phyloP scores from a whole-genome alignment of 768 basidiomycete species.

The Zangia roseola region DNA sequence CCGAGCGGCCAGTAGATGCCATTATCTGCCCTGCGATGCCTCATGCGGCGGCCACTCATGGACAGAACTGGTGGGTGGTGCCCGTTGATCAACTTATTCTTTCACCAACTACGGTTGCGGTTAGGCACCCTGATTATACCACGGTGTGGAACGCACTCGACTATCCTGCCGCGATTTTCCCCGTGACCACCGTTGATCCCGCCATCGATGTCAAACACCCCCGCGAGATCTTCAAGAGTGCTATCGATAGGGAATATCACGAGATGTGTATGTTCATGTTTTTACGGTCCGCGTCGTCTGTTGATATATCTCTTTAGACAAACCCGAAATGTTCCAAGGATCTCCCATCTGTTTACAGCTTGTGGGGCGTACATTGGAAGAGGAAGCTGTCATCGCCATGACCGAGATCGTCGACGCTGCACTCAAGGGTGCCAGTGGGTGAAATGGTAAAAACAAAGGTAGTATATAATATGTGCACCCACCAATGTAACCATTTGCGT shows the following conservation, averaged over 20 bases:
- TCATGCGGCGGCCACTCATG: conserved; percentile 63
- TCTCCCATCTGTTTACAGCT: conserved; percentile 70
- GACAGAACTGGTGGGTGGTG: conserved; percentile 45
- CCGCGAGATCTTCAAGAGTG: conserved; percentile 46
- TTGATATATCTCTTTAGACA: conserved; percentile 40
- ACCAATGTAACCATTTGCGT: not conserved
- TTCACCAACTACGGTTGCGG: not conserved
- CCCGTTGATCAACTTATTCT: not conserved
- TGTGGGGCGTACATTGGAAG: conserved; percentile 67
- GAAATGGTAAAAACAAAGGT: too few relatives aligned
- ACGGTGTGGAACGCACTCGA: conserved; percentile 67
- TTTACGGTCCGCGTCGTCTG: not conserved
- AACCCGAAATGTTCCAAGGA: conserved; percentile 52
- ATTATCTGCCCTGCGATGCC: conserved; percentile 66
- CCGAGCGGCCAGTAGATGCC: conserved; percentile 73
- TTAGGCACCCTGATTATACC: conserved; percentile 53
- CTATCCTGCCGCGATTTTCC: conserved; percentile 59
- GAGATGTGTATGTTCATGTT: conserved; percentile 48
- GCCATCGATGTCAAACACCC: conserved; percentile 47
- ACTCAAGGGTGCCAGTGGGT: conserved; percentile 31
- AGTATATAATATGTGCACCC: too few relatives aligned
- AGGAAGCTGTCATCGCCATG: conserved; percentile 73
- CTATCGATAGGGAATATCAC: conserved; percentile 47
- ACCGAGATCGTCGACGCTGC: conserved; percentile 62
- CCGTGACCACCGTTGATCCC: conserved; percentile 61